phyloP scores from a whole-genome alignment of 352 stramenopile genomes.

The Phytophthora hybrid region DNA sequence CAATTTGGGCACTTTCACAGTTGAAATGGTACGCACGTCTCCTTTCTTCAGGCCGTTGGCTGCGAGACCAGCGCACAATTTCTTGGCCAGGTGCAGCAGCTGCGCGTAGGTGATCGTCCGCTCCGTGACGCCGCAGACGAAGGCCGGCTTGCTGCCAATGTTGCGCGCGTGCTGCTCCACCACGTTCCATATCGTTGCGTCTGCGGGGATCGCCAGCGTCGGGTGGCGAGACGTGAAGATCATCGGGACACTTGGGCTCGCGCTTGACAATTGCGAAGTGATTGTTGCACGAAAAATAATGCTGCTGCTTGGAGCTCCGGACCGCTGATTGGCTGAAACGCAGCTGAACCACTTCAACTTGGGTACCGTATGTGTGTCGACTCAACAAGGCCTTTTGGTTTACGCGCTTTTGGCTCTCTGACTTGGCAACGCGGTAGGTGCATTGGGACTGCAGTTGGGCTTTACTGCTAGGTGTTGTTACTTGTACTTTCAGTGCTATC shows the following conservation, averaged over 20 bases:
- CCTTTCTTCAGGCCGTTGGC: neutral
- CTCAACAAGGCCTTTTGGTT: neutral
- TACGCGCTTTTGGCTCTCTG: no score
- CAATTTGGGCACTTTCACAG: neutral
- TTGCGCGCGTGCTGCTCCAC: neutral
- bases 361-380: neutral
- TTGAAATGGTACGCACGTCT: neutral
- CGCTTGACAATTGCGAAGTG: neutral
- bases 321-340: neutral
- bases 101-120: neutral
- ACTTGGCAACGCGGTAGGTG: no score
- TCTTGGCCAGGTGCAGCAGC: neutral
- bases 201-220: neutral
- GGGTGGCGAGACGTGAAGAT: conserved; percentile 2
- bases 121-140: neutral
- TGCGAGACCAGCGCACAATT: neutral
- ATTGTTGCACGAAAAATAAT: neutral
- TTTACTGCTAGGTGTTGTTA: neutral
- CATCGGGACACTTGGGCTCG: neutral
- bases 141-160: neutral
- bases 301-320: neutral
- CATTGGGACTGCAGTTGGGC: no score
- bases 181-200: neutral
- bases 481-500: neutral
- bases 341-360: neutral